Base-by-base conservation (phyloP, 2,329 filamentous ascomycete genomes). In the Pseudocercospora eumusae region DNA sequence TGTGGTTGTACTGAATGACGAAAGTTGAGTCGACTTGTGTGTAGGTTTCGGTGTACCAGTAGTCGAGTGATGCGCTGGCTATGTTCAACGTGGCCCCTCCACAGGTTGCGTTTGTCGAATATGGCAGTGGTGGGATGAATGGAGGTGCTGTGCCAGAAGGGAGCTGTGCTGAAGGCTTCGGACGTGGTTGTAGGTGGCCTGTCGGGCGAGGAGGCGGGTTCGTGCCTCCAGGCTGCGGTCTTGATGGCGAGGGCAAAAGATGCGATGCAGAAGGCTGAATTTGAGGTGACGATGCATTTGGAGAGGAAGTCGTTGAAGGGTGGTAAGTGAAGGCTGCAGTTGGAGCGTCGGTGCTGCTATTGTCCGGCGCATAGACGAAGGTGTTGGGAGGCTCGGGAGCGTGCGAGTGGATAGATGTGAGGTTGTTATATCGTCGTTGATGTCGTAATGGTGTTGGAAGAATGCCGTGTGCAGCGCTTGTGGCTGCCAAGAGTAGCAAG, bases 31-130 rank as follows among this genome's bases (percentile, higher is more conserved):
- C 71, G 6, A 69, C 68, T 36, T 75, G 71, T 5, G 69, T 72
- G 45, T 72, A 71, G 1, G 73, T 73, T 42, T 68, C 57, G 4
- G 69, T 63, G 52, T 73, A 74, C 74, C 74, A 76, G 65, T 72
- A 77, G 31, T 75, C 73, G 55, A 77, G 64, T 9, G 68, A 70
- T 9, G 74, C 75, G 21, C 67, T 53, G 4, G 71, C 64, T 6
- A 76, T 71, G 63, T 77, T 75, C 31, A 77, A 63, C 0, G 73
- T 75, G 9, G 68, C 68, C 3, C 70, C 73, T 50, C 66, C 66
- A 57, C 73, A 75, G 23, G 53, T 59, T 21, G 36, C 49, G 56
- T 61, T 60, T 6, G 53, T 59, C n/a, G 54, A 59, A 11, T 33
- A 53, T 13, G 61, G 61, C 25, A 25, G 63, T 31, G 60, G 61